A percentile compares a stretch with the other conserved stretches of the same genome.
phyloP scores from a whole-genome alignment of 2,329 filamentous ascomycete species.

The Claviceps pusilla region DNA sequence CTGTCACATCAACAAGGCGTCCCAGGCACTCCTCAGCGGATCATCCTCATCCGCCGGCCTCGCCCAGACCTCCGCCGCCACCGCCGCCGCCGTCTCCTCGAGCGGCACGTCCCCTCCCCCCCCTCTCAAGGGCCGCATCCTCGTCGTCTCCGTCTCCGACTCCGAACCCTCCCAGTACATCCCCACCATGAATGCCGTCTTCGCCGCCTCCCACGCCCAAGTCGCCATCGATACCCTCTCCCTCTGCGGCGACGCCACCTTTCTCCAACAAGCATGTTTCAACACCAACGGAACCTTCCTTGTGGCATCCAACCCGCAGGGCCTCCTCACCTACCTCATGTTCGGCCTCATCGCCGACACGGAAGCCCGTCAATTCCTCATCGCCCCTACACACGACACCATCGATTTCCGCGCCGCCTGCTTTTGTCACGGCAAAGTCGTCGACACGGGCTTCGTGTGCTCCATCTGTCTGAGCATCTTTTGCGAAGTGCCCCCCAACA shows the following conservation, averaged over 20 bases:
- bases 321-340: constrained; percentile 85
- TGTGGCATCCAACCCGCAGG: constrained; percentile 41
- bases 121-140: constrained; percentile 46
- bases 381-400: constrained; percentile 66
- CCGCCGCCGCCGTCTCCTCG: constrained; percentile 13
- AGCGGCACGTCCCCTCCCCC: constrained; percentile 16
- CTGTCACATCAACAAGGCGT: constrained; percentile 75
- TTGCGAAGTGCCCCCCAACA: constrained; percentile 48
- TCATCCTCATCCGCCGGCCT: constrained; percentile 28
- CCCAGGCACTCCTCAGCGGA: constrained; percentile 48
- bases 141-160: constrained; percentile 80
- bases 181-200: constrained; percentile 95
- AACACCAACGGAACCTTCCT: constrained; percentile 46
- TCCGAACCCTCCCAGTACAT: constrained; percentile 84
- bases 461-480: constrained; percentile 94
- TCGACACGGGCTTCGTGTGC: constrained; percentile 89
- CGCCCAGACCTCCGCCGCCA: constrained; percentile 14
- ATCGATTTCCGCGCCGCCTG: constrained; percentile 97
- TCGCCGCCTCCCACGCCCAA: constrained; percentile 74
- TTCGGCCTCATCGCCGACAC: constrained; percentile 68
- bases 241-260: constrained; percentile 71
- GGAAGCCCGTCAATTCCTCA: constrained; percentile 43
- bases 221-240: constrained; percentile 90
- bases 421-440: constrained; percentile 84
- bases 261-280: constrained; percentile 75